phyloP scores from a whole-genome alignment of 2,329 filamentous ascomycete species.

The Phaeosphaeria sp. region DNA sequence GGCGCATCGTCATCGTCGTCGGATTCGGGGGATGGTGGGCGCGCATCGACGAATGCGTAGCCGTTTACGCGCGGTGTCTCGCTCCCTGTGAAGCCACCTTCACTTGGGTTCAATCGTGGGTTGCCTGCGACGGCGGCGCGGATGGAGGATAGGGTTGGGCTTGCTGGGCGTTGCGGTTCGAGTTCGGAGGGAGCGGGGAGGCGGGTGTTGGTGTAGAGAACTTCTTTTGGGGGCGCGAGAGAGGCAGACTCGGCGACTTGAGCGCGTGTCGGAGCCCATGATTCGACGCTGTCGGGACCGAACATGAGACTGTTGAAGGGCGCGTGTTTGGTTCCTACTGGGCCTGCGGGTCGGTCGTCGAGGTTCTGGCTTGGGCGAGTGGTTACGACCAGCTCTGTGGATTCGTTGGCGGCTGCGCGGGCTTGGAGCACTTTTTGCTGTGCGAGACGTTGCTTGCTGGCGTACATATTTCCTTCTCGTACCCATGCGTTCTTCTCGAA shows the following conservation, averaged over 20 bases:
- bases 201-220: constrained; percentile 84
- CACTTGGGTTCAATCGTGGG: constrained; percentile 67
- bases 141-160: constrained; percentile 82
- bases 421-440: constrained; percentile 76
- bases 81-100: constrained; percentile 67
- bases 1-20: constrained; percentile 49
- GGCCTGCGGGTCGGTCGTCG: constrained; percentile 78
- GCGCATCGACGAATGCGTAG: constrained; percentile 92
- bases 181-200: constrained; percentile 60
- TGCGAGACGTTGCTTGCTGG: constrained; percentile 66
- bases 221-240: constrained; percentile 75
- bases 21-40: constrained; percentile 72
- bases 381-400: constrained; percentile 53
- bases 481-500: constrained; percentile 89
- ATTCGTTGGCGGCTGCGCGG: constrained; percentile 55
- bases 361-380: constrained; percentile 66
- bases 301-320: constrained; percentile 91
- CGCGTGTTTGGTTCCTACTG: constrained; percentile 72
- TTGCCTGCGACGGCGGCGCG: constrained; percentile 82
- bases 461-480: constrained; percentile 85
- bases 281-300: constrained; percentile 68
- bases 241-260: constrained; percentile 75
- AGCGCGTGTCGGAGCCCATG: constrained; percentile 64
- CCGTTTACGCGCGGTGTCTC: constrained; percentile 93
- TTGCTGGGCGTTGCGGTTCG: constrained; percentile 64